phyloP scores from a whole-genome alignment of 1,284 basidiomycete species.

The Apiotrichum laibachii region DNA sequence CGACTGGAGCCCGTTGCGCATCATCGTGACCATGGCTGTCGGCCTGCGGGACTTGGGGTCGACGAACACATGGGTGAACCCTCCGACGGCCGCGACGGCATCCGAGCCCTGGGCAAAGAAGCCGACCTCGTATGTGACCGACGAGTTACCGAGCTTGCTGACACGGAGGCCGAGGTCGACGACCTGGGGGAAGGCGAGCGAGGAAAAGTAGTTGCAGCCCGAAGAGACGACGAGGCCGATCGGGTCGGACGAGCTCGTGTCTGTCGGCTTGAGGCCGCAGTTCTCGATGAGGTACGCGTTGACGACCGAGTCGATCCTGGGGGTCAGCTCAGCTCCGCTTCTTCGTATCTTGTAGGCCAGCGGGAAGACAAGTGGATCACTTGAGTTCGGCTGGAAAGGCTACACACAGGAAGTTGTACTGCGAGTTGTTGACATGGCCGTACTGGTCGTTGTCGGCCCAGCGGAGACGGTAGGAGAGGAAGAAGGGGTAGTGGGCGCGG shows the following conservation, averaged over 20 bases:
- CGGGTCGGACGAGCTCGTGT: constrained; percentile 14
- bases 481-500: constrained; percentile 16
- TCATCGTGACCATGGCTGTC: constrained; percentile 13
- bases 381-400: background rate
- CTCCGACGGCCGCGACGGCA: constrained; percentile 16
- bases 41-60: constrained; percentile 17
- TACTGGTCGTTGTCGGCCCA: constrained; percentile 25
- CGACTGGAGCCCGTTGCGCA: constrained; percentile 15
- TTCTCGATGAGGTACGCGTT: constrained; percentile 21
- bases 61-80: constrained; percentile 24
- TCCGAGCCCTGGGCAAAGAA: constrained; percentile 12
- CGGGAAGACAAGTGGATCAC: too few relatives aligned
- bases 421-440: constrained; percentile 22
- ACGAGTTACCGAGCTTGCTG: constrained; percentile 18
- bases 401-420: constrained; percentile 24
- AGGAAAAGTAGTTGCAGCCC: constrained; percentile 21
- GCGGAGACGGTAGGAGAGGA: constrained; percentile 17
- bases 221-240: constrained; percentile 21
- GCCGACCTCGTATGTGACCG: constrained; percentile 23
- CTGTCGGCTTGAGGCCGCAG: constrained; percentile 18
- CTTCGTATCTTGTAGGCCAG: too few relatives aligned
- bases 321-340: constrained; percentile 2
- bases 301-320: constrained; percentile 22
- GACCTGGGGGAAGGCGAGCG: constrained; percentile 18
- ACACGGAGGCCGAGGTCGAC: constrained; percentile 22